These are phyloP conservation scores for Schizochytrium sp. DNA, from an alignment of 108 stramenopile genomes.

Conservation along the genomic window DNA sequence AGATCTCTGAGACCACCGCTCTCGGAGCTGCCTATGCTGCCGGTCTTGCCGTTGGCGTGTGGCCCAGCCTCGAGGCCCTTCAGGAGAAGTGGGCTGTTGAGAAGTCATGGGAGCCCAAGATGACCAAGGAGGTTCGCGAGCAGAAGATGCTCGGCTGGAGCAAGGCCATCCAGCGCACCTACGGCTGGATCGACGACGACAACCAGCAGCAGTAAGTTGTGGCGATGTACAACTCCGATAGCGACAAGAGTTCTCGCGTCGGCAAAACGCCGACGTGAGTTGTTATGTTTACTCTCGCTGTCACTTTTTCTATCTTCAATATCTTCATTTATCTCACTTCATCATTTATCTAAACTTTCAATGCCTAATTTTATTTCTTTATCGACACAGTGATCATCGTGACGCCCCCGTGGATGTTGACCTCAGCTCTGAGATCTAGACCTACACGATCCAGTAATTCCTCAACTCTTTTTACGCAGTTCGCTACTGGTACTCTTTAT, in stretches of 20 bases:
- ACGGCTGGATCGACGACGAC: constrained; percentile 81
- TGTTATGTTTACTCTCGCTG: not conserved
- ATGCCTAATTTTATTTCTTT: not conserved
- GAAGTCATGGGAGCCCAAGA: constrained; percentile 80
- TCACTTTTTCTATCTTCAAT: not conserved
- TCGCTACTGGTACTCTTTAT: too few relatives aligned
- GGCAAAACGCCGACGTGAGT: not conserved
- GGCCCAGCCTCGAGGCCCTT: constrained; percentile 86
- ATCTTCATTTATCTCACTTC: not conserved
- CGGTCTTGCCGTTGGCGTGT: constrained; percentile 94
- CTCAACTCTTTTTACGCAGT: too few relatives aligned
- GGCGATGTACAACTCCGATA: not conserved
- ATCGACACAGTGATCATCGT: too few relatives aligned
- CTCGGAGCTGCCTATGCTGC: constrained; percentile 95
- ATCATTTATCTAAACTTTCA: not conserved
- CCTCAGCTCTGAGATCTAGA: too few relatives aligned
- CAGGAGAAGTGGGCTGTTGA: constrained; percentile 81
- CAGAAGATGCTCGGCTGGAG: constrained; percentile 85
- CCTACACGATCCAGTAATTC: too few relatives aligned
- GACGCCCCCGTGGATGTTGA: too few relatives aligned
- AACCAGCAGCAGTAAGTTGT: not conserved
- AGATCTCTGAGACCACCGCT: constrained; percentile 91
- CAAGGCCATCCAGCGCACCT: constrained; percentile 87
- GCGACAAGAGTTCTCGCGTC: not conserved
- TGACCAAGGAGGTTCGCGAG: constrained; percentile 77